Conservation (phyloP, 495 filamentous ascomycete genomes). For the Podospora australis region DNA sequence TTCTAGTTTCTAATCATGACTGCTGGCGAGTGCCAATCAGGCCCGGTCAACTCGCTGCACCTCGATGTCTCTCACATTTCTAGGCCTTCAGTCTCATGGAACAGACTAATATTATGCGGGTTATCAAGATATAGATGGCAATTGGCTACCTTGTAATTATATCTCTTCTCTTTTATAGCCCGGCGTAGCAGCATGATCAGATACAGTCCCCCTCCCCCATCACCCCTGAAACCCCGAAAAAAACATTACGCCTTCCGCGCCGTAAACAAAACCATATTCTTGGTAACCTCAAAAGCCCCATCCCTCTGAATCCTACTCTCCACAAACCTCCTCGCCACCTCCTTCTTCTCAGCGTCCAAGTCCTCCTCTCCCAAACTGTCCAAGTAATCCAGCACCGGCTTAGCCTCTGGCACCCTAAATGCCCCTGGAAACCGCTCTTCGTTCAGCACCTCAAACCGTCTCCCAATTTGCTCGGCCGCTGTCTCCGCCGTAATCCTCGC, state of each 20-base stretch:
- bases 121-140: too few relatives aligned
- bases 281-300: background rate
- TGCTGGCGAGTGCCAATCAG: too few relatives aligned
- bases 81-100: too few relatives aligned
- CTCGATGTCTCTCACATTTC: too few relatives aligned
- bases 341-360: slow-evolving; percentile 22
- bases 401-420: slow-evolving; percentile 1
- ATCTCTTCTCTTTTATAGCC: too few relatives aligned
- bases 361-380: slow-evolving; percentile 26
- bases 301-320: background rate
- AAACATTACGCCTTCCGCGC: background rate
- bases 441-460: background rate
- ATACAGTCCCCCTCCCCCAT: too few relatives aligned
- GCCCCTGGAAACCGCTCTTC: background rate
- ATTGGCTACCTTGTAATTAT: too few relatives aligned
- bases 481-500: slow-evolving; percentile 5
- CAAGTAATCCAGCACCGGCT: slow-evolving; percentile 8
- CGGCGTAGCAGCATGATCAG: too few relatives aligned
- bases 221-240: too few relatives aligned
- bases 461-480: background rate
- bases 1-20: too few relatives aligned
- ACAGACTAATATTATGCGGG: too few relatives aligned
- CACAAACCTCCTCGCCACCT: background rate
- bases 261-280: slow-evolving; percentile 1
- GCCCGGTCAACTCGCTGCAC: too few relatives aligned